Conservation (phyloP, 2,329 filamentous ascomycete genomes). For the Epichloe scottii region DNA sequence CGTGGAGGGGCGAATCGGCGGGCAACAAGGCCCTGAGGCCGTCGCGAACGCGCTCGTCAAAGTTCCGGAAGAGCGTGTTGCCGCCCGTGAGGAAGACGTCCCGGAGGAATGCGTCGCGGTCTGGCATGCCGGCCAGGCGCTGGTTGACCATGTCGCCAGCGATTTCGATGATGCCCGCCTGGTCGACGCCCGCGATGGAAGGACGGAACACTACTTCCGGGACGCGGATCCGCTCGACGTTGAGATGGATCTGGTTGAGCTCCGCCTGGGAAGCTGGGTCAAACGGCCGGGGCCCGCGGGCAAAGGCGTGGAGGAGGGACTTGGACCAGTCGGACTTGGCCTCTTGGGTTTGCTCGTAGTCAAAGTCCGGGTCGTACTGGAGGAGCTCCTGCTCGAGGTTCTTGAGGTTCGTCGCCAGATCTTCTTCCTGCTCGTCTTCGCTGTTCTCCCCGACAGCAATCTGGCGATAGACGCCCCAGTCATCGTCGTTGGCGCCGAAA, state of each 20-base stretch:
- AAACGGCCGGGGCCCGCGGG: slow-evolving; percentile 77
- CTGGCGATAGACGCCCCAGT: slow-evolving; percentile 94
- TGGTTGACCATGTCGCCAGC: slow-evolving; percentile 80
- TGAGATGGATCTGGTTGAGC: slow-evolving; percentile 82
- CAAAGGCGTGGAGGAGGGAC: slow-evolving; percentile 77
- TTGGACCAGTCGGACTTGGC: slow-evolving; percentile 95
- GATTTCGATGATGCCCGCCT: slow-evolving; percentile 87
- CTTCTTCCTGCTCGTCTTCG: slow-evolving; percentile 85
- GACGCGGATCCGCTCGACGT: slow-evolving; percentile 89
- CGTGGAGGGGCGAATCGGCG: slow-evolving; percentile 49
- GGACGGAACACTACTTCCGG: slow-evolving; percentile 91
- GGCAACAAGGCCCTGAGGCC: slow-evolving; percentile 66
- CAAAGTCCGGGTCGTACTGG: slow-evolving; percentile 76
- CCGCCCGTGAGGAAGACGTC: slow-evolving; percentile 95
- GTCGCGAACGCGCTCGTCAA: slow-evolving; percentile 66
- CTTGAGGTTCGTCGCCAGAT: slow-evolving; percentile 62
- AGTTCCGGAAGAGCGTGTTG: slow-evolving; percentile 72
- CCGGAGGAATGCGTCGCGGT: slow-evolving; percentile 58
- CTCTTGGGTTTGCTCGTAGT: slow-evolving; percentile 81
- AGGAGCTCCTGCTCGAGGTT: slow-evolving; percentile 74
- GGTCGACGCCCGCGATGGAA: slow-evolving; percentile 80
- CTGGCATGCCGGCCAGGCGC: slow-evolving; percentile 47
- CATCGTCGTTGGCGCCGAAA: slow-evolving; percentile 92
- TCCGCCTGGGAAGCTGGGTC: slow-evolving; percentile 68
- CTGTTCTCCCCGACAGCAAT: slow-evolving; percentile 74